Evolutionary conservation across 345 rosid species (phyloP), one percentile per base, ranked within the genome.

Genomic region (Melastoma malabathricum): DNA sequence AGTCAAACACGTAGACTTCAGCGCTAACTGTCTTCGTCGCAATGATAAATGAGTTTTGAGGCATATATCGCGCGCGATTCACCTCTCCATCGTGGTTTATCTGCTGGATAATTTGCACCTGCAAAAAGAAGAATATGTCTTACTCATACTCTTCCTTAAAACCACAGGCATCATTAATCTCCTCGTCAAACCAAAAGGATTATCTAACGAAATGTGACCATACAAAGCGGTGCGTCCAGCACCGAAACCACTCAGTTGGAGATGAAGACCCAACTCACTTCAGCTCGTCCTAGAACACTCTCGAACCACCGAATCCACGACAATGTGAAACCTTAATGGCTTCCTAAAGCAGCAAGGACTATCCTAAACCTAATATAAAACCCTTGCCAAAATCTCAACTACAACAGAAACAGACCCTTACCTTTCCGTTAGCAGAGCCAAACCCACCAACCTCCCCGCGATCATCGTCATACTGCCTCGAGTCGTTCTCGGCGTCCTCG

Each of bases 41-140:
- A 55, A 93, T 83, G 13, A 85, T 63, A 25, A 93, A 93, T 13
- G 97, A 75, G 64, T 88, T 88, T 52, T 88, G 99, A 0, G 95
- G 95, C 97, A 88, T 93, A 64, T 88, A 88, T 7, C 97, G 93
- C 56, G 99, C 99, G 47, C 97, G 67, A 18, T 88, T 93, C n/a
- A 93, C 97, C 69, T 93, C 99, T 17, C 99, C 97, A 3, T 93
- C 95, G 57, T 93, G 99, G 63, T 88, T 83, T 22, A 93, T 93
- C 63, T 93, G 97, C 78, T 93, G 99, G 51, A 88, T 83, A 46
- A 93, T 81, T 80, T 93, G 99, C 12, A 87, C 94, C 94, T 87
- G 55, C 48, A 15, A 48, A 10, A 48, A 6, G 4, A 38, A n/a
- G 13, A 39, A 17, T 1, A 22, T 22, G 2, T 43, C 16, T 5